These are phyloP conservation scores for Coelastrella sp. DNA, from an alignment of 139 green algal species.

Conservation along the genomic window DNA sequence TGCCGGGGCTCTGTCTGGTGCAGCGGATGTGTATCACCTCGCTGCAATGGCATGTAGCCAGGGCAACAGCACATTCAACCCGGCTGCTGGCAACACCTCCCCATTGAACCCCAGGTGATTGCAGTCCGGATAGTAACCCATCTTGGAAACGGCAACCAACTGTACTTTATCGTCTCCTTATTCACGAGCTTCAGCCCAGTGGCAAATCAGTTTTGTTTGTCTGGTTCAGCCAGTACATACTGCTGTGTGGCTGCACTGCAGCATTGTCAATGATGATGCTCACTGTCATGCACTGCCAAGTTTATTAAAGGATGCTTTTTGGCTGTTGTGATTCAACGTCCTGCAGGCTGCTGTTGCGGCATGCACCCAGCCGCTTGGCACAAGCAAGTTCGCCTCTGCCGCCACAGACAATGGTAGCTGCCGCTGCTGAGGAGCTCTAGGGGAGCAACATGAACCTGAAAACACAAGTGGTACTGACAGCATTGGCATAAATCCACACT, in stretches of 20 bases:
- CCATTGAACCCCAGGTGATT: constrained; percentile 12
- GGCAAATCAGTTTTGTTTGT: neutral
- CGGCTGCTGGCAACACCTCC: neutral
- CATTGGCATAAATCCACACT: no score
- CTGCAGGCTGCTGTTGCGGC: neutral
- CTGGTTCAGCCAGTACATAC: neutral
- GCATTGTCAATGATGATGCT: neutral
- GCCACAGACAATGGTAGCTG: neutral
- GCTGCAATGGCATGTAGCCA: constrained; percentile 1
- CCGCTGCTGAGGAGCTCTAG: neutral
- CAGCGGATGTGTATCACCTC: neutral
- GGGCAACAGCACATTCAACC: neutral
- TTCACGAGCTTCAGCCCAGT: no score
- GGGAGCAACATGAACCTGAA: neutral
- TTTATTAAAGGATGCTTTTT: neutral
- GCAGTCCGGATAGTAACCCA: no score
- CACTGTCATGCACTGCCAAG: no score
- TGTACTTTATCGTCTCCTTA: no score
- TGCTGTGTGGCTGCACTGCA: neutral
- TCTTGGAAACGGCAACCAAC: no score
- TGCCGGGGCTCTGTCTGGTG: neutral
- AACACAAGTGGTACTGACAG: no score
- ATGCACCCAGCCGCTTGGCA: constrained; percentile 28
- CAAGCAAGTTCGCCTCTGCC: neutral
- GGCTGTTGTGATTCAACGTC: neutral